Evolutionary conservation across 1,284 basidiomycete species (phyloP).

Genomic region (Salmacisia buchloeana): DNA sequence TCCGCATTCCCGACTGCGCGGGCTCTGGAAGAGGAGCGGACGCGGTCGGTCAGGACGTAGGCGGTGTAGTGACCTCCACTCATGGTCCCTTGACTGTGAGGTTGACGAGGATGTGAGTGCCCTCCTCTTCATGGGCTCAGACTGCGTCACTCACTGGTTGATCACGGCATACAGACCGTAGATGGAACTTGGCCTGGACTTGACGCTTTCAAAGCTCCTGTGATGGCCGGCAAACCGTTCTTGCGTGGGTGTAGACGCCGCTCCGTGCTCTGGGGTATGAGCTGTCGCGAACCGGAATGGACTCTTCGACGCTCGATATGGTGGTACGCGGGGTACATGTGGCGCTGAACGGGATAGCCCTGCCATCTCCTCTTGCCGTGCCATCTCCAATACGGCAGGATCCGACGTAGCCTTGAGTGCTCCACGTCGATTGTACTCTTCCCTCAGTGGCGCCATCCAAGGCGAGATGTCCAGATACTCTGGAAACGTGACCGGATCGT

Average conservation of each 20-base stretch:
- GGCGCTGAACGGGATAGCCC: neutral
- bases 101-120: too few relatives aligned
- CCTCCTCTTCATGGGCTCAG: too few relatives aligned
- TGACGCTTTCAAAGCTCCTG: neutral
- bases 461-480: conserved; percentile 76
- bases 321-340: neutral
- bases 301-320: neutral
- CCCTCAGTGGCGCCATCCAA: conserved; percentile 74
- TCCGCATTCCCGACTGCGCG: neutral
- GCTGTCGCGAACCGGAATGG: neutral
- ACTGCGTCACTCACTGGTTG: conserved; percentile 65
- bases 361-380: conserved; percentile 10
- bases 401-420: conserved; percentile 50
- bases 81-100: conserved; percentile 28
- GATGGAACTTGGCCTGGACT: conserved; percentile 12
- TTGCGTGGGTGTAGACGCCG: neutral
- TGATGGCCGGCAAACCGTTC: neutral
- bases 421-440: conserved; percentile 59
- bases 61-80: conserved; percentile 41
- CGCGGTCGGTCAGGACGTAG: conserved; percentile 32
- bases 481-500: conserved; percentile 81
- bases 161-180: conserved; percentile 63
- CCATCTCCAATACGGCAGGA: conserved; percentile 19
- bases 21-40: conserved; percentile 5
- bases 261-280: neutral